These are phyloP conservation scores for Tolypocladium ophioglossoides DNA, from an alignment of 2,329 filamentous ascomycete species.

Conservation along the genomic window DNA sequence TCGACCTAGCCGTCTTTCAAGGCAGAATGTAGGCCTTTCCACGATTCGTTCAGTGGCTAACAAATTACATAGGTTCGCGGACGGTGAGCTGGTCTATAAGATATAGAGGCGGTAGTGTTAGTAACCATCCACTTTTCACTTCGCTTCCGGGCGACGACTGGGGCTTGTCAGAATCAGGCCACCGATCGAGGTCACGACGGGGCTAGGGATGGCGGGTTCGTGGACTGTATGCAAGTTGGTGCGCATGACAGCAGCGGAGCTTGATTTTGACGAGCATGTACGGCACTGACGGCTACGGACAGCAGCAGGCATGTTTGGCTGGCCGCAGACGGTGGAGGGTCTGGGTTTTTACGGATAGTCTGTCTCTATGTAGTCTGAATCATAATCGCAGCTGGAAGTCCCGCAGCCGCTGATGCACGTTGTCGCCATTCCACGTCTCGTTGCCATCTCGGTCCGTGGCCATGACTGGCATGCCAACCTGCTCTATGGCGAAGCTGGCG, in stretches of 20 bases:
- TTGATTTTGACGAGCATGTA: neutral
- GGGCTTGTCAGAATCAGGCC: neutral
- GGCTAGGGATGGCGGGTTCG: neutral
- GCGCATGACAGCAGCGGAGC: neutral
- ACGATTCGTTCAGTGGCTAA: conserved; percentile 7
- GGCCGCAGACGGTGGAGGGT: neutral
- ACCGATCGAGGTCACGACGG: neutral
- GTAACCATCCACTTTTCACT: neutral
- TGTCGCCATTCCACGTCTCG: conserved; percentile 53
- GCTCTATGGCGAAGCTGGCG: conserved; percentile 89
- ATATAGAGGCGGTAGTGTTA: conserved; percentile 34
- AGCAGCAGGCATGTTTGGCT: neutral
- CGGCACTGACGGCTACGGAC: neutral
- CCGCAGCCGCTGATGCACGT: conserved; percentile 39
- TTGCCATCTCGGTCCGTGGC: conserved; percentile 28
- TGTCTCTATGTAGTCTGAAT: conserved; percentile 5
- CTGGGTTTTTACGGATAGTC: neutral
- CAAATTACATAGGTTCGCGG: conserved; percentile 34
- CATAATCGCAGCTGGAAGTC: conserved; percentile 36
- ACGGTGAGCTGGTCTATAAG: conserved; percentile 59
- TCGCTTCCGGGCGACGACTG: neutral
- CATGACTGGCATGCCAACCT: conserved; percentile 69
- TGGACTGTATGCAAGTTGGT: neutral
- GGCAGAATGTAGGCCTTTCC: too few relatives aligned
- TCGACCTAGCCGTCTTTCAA: neutral